phyloP scores from a whole-genome alignment of 1,284 basidiomycete species.

The Pseudozyma pruni region DNA sequence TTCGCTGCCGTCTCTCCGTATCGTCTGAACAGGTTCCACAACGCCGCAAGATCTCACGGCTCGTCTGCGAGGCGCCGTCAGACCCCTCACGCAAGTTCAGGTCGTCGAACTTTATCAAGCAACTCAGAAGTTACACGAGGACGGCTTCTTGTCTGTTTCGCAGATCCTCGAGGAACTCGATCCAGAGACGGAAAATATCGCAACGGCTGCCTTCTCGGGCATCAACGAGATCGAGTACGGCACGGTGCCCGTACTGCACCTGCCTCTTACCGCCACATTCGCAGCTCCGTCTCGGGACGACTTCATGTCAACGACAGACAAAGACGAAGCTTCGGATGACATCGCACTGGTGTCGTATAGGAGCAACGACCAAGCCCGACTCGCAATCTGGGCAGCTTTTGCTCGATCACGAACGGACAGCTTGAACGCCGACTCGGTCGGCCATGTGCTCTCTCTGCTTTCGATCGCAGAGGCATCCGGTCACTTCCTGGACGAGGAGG shows the following conservation, averaged over 20 bases:
- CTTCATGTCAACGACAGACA: slow-evolving; percentile 15
- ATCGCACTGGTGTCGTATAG: slow-evolving; percentile 13
- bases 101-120: slow-evolving; percentile 12
- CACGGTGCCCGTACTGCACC: slow-evolving; percentile 26
- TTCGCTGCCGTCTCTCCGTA: no score
- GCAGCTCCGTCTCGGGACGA: slow-evolving; percentile 1
- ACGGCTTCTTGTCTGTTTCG: slow-evolving; percentile 4
- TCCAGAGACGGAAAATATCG: slow-evolving; percentile 26
- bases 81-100: slow-evolving; percentile 14
- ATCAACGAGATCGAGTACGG: slow-evolving; percentile 6
- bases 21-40: slow-evolving; percentile 11
- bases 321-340: not conserved
- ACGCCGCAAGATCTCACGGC: slow-evolving; percentile 13
- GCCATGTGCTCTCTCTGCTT: slow-evolving; percentile 14
- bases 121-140: slow-evolving; percentile 2
- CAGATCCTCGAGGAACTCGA: slow-evolving; percentile 42
- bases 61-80: slow-evolving; percentile 8
- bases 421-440: not conserved
- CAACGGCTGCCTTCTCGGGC: slow-evolving; percentile 1
- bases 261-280: slow-evolving; percentile 1
- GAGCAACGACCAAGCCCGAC: slow-evolving; percentile 7
- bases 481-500: slow-evolving; percentile 13
- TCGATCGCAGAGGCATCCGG: slow-evolving; percentile 12
- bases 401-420: slow-evolving; percentile 3
- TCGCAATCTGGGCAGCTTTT: slow-evolving; percentile 28